Percentiles rank a stretch among this genome's conserved stretches.
phyloP scores from a whole-genome alignment of 1,284 basidiomycete genomes.

The Takashimella tepidaria region DNA sequence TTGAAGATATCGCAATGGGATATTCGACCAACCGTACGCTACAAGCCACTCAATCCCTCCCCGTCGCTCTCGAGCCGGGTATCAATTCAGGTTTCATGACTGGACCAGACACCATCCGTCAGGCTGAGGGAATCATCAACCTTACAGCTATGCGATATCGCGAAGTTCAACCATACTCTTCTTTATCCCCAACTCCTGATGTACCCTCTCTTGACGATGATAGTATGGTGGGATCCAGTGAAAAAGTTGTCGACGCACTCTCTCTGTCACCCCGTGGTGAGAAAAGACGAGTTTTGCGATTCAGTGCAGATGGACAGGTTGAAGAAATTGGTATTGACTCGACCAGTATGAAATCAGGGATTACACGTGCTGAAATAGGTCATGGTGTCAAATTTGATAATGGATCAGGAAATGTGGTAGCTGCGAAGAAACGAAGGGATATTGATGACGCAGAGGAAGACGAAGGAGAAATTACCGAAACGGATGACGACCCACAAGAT shows the following conservation, averaged over 20 bases:
- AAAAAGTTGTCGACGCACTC: slow-evolving; percentile 3
- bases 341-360: slow-evolving; percentile 5
- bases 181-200: slow-evolving; percentile 2
- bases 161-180: slow-evolving; percentile 31
- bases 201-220: not conserved
- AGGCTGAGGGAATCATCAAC: slow-evolving; percentile 28
- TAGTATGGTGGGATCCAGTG: not conserved
- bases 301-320: slow-evolving; percentile 19
- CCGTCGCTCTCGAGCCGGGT: slow-evolving; percentile 14
- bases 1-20: not conserved
- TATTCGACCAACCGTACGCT: slow-evolving; percentile 25
- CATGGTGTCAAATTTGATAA: not conserved
- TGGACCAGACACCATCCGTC: slow-evolving; percentile 16
- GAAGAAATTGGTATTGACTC: slow-evolving; percentile 7
- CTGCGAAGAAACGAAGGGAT: slow-evolving; percentile 15
- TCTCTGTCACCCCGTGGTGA: slow-evolving; percentile 12
- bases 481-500: slow-evolving; percentile 4
- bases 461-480: slow-evolving; percentile 2
- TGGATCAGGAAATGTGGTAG: slow-evolving; percentile 1
- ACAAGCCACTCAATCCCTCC: slow-evolving; percentile 32
- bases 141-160: slow-evolving; percentile 22
- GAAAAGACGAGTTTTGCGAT: slow-evolving; percentile 13
- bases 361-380: slow-evolving; percentile 16
- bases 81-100: slow-evolving; percentile 21
- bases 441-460: slow-evolving; percentile 6